phyloP scores from a whole-genome alignment of 2,329 filamentous ascomycete genomes.

The Cladosporium phlei region DNA sequence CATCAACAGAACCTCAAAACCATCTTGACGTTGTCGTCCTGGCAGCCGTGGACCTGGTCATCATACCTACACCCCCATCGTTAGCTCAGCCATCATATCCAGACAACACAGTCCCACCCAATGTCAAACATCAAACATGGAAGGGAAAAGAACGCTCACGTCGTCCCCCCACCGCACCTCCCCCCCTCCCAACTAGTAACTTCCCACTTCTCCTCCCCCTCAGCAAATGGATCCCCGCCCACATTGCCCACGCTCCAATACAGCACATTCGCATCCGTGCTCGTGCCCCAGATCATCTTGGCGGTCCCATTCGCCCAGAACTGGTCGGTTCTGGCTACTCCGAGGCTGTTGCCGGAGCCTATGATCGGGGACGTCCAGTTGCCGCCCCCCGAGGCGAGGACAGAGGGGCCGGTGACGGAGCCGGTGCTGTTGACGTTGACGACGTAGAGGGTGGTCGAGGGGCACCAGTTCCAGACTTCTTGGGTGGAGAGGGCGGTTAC shows the following conservation, averaged over 20 bases:
- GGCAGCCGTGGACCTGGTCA: slow-evolving; percentile 18
- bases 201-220: slow-evolving; percentile 18
- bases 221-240: slow-evolving; percentile 27
- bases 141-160: background rate
- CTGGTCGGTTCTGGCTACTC: slow-evolving; percentile 24
- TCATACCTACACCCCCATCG: slow-evolving; percentile 17
- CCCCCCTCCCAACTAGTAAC: slow-evolving; percentile 17
- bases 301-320: slow-evolving; percentile 22
- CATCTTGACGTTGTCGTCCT: slow-evolving; percentile 19
- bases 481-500: slow-evolving; percentile 16
- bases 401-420: slow-evolving; percentile 14
- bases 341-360: slow-evolving; percentile 29
- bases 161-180: slow-evolving; percentile 11
- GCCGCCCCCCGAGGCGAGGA: slow-evolving; percentile 18
- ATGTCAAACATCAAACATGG: background rate
- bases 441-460: slow-evolving; percentile 21
- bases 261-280: slow-evolving; percentile 16
- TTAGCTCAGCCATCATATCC: background rate
- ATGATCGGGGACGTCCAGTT: slow-evolving; percentile 20
- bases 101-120: background rate
- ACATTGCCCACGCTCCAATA: slow-evolving; percentile 29
- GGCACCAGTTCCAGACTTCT: slow-evolving; percentile 27
- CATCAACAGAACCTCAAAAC: slow-evolving; percentile 19
- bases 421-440: slow-evolving; percentile 24
- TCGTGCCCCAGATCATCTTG: slow-evolving; percentile 27